A percentile compares a stretch with the other conserved stretches of the same genome.
Evolutionary conservation across 2,329 filamentous ascomycete species (phyloP).

Genomic region (Aureobasidium sp.): DNA sequence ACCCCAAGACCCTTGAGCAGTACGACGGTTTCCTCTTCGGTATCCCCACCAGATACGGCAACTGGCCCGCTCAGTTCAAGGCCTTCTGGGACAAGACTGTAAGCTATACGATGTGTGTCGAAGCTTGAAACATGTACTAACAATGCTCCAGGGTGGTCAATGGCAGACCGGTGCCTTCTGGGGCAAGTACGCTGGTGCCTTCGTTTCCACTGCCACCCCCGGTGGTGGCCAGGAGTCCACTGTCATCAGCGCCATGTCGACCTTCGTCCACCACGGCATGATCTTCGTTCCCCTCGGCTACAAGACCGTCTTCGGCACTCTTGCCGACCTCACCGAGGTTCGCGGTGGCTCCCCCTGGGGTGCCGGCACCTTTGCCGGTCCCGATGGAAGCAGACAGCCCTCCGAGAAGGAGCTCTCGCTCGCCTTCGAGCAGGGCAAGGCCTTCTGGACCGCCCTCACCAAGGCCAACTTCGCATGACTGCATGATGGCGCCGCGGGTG

Average conservation of each 20-base stretch:
- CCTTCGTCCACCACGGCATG: slow-evolving; percentile 85
- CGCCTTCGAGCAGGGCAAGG: slow-evolving; percentile 73
- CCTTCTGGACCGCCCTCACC: slow-evolving; percentile 68
- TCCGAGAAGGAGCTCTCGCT: slow-evolving; percentile 65
- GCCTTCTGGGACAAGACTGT: slow-evolving; percentile 82
- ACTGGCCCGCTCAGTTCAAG: slow-evolving; percentile 96
- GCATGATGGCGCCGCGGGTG: slow-evolving; percentile 47
- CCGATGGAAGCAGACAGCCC: slow-evolving; percentile 79
- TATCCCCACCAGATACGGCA: slow-evolving; percentile 87
- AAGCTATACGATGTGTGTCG: not conserved
- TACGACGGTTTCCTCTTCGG: slow-evolving; percentile 91
- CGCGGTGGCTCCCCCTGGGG: slow-evolving; percentile 89
- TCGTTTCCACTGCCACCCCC: slow-evolving; percentile 74
- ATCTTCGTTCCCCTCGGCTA: slow-evolving; percentile 95
- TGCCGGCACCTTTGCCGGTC: slow-evolving; percentile 74
- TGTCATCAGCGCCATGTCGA: slow-evolving; percentile 70
- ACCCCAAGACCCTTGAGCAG: slow-evolving; percentile 20
- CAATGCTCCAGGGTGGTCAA: slow-evolving; percentile 46
- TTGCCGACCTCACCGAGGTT: slow-evolving; percentile 67
- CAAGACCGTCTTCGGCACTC: slow-evolving; percentile 62
- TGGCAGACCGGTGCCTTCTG: slow-evolving; percentile 61
- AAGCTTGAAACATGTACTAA: not conserved
- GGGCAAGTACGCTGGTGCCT: slow-evolving; percentile 86
- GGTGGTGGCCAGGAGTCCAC: slow-evolving; percentile 95
- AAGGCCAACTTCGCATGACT: slow-evolving; percentile 65